Conservation (phyloP, 129 eudicot genomes). For the Artemisia tridentata region DNA sequence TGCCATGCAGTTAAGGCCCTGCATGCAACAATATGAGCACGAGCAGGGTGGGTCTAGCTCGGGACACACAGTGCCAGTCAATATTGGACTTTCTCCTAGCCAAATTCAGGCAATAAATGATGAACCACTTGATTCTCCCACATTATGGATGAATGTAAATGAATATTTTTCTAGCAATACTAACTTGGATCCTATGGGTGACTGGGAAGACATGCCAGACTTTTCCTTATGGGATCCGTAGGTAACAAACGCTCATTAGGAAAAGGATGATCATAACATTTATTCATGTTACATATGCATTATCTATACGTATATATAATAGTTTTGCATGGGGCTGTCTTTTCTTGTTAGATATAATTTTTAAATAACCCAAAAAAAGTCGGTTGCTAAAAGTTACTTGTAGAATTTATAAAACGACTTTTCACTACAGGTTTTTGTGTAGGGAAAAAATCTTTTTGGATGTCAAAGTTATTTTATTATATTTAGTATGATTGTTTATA, state of each 20-base stretch:
- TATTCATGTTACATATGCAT: too few species aligned
- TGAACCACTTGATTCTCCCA: conserved; percentile 52
- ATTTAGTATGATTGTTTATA: conserved; percentile 9
- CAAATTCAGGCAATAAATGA: conserved; percentile 65
- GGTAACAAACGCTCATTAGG: conserved; percentile 2
- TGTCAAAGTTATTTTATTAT: neutral
- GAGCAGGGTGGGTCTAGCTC: conserved; percentile 39
- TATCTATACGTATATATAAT: neutral
- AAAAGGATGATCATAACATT: too few species aligned
- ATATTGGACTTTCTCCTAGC: conserved; percentile 46
- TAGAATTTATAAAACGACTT: neutral
- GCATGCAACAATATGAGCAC: conserved; percentile 19
- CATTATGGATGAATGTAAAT: conserved; percentile 35
- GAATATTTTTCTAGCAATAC: conserved; percentile 36
- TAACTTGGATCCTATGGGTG: conserved; percentile 27
- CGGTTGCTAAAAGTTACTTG: conserved; percentile 15
- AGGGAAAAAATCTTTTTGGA: conserved; percentile 12
- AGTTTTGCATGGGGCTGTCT: conserved; percentile 14
- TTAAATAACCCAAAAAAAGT: conserved; percentile 4
- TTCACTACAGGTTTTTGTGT: conserved; percentile 17
- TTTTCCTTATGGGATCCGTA: conserved; percentile 53
- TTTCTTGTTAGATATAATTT: conserved; percentile 3
- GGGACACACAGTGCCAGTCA: conserved; percentile 35
- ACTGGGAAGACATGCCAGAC: conserved; percentile 56
- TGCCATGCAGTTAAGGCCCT: conserved; percentile 28